Percentiles rank a stretch among this genome's conserved stretches.
Evolutionary conservation across 371 early-diverging fungal species (phyloP).

Genomic region (Apophysomyces sp.): DNA sequence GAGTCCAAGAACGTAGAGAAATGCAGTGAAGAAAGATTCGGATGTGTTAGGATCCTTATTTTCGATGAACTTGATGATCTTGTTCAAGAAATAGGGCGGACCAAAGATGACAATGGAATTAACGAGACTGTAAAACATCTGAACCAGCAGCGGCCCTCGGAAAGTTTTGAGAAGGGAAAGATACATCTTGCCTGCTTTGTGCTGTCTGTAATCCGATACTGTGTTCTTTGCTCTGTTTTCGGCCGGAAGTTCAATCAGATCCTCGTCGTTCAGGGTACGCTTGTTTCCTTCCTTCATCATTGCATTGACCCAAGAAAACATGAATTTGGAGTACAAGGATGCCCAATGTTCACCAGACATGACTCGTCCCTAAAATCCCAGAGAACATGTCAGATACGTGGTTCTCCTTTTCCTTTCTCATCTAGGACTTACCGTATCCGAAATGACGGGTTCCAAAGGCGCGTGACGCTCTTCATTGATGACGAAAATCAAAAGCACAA

Average conservation of each 20-base stretch:
- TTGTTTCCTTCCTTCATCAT: conserved; percentile 53
- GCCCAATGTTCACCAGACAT: conserved; percentile 53
- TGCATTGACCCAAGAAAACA: conserved; percentile 53
- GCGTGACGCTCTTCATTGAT: conserved; percentile 27
- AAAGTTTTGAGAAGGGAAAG: conserved; percentile 27
- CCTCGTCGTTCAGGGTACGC: conserved; percentile 49
- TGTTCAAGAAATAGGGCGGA: conserved; percentile 50
- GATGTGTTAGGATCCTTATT: conserved; percentile 17
- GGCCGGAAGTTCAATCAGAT: conserved; percentile 43
- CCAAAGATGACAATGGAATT: conserved; percentile 45
- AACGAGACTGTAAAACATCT: conserved; percentile 38
- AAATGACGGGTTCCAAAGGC: conserved; percentile 25
- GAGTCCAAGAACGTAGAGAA: conserved; percentile 55
- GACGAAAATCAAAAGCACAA: conserved; percentile 6
- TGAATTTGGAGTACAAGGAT: conserved; percentile 51
- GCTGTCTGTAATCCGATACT: conserved; percentile 16
- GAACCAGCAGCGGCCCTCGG: conserved; percentile 27
- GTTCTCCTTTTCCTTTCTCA: background rate
- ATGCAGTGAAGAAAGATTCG: conserved; percentile 37
- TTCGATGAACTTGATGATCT: conserved; percentile 50
- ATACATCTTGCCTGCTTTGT: conserved; percentile 9
- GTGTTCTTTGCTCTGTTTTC: conserved; percentile 36
- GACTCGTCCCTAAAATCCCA: conserved; percentile 30
- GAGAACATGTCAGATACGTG: background rate
- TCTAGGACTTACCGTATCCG: conserved; percentile 32